phyloP scores from a whole-genome alignment of 768 basidiomycete species.

The Phylloporus sp. region DNA sequence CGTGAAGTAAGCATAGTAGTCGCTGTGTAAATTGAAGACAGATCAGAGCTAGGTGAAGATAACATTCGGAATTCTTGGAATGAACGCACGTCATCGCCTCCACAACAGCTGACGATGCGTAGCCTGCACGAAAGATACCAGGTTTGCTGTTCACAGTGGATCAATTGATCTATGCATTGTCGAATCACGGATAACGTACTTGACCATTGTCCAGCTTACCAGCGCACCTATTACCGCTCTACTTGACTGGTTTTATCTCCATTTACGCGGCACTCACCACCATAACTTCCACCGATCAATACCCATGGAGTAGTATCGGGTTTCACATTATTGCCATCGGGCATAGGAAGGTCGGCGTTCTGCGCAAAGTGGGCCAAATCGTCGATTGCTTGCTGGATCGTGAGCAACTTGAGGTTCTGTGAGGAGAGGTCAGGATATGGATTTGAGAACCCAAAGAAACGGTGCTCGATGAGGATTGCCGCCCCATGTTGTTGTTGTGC shows the following conservation, averaged over 20 bases:
- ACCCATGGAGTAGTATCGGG: constrained; percentile 48
- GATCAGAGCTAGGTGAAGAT: neutral
- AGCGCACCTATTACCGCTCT: constrained; percentile 28
- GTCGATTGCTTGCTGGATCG: constrained; percentile 71
- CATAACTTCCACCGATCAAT: constrained; percentile 41
- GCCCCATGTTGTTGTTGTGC: constrained; percentile 64
- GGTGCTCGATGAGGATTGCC: constrained; percentile 63
- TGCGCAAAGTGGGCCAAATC: constrained; percentile 69
- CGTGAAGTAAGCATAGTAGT: constrained; percentile 56
- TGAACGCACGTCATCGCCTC: constrained; percentile 39
- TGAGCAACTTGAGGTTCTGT: constrained; percentile 55
- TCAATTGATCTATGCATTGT: neutral
- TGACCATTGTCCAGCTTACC: constrained; percentile 67
- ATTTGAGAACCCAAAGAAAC: constrained; percentile 76
- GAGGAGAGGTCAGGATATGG: constrained; percentile 58
- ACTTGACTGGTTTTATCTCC: neutral
- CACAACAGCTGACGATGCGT: constrained; percentile 45
- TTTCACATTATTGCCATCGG: constrained; percentile 56
- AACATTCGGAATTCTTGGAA: neutral
- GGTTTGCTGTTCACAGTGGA: constrained; percentile 31
- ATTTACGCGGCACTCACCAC: constrained; percentile 17
- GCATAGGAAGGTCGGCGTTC: constrained; percentile 64
- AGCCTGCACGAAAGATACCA: constrained; percentile 39
- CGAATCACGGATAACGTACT: constrained; percentile 36
- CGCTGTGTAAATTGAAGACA: constrained; percentile 8